Base-by-base conservation (phyloP, 2,329 filamentous ascomycete genomes). In the Calonectria pauciramosa region DNA sequence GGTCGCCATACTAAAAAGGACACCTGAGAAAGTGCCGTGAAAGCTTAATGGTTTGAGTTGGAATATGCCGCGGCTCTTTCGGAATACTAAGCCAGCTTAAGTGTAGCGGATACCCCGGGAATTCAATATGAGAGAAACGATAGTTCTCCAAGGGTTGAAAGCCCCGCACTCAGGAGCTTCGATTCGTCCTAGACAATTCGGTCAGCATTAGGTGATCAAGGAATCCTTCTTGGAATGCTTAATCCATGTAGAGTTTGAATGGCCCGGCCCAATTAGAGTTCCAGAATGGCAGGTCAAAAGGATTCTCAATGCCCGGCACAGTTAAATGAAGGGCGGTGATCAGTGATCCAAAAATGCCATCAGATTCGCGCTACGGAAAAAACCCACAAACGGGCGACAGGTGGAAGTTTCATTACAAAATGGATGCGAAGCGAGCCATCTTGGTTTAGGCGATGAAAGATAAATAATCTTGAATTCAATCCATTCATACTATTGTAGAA, bases 41-140 rank as follows among this genome's bases (percentile, higher is more conserved):
- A 60, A 60, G 56, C n/a, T 60, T 60, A 60, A 38, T 60, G 5
- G 13, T 60, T 41, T 28, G 14, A 41, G 34, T 41, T 60, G 23
- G 6, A 60, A 41, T 60, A 41, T 60, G 56, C 56, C 56, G 34
- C 56, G 56, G 56, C 20, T 60, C 34, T 60, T 60, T 60, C 56
- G 56, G 34, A 41, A 41, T 28, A n/a, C 23, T n/a, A 60, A 36
- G 7, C 23, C 34, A 26, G n/a, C 28, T n/a, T 32, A 32, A 20
- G 11, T 32, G 52, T 34, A 56, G 41, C 28, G 20, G 52, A 34
- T 56, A 47, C n/a, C 44, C 44, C 30, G 52, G 28, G 52, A 56
- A 56, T 32, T 14, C 14, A 56, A 56, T 56, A 26, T 32, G 30
- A 23, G 18, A 56, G 52, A 56, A 56, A 56, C 52, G 3, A 56